Evolutionary conservation across 176 grass and related monocot species (phyloP), one percentile per base, ranked within the genome.

Genomic region (Secale cereale): DNA sequence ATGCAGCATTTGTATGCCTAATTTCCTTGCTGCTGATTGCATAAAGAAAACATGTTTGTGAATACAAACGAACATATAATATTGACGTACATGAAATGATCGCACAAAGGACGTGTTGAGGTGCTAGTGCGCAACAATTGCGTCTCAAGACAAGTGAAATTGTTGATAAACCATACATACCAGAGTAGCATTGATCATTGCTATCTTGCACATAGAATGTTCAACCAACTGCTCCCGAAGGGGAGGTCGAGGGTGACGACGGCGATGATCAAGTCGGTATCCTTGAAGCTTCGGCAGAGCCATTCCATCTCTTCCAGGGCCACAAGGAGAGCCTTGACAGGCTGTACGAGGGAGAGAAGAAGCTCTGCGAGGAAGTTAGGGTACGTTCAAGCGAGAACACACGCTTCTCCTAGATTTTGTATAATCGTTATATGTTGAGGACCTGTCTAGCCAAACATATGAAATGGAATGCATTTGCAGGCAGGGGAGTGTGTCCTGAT

Each of bases 341-440:
- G 82, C 89, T 98, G 25, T 91, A 94, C 86, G 82, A 79, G 36
- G 94, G 92, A 92, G 95, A 94, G 76, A 98, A 98, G 89, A 98
- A 85, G 72, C 73, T 94, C 36, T 94, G 93, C 73, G 87, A 98
- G 33, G 95, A 98, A 77, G 95, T 98, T 75, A 93, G 85, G 87
- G 95, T 97, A 87, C 52, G 59, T 4, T 25, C 11, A 23, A 30
- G 28, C 19, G 19, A 37, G 22, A 1, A 70, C 66, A 39, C 19
- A n/a, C 10, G 4, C 66, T 39, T 39, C 9, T 35, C 31, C 9
- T 20, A n/a, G 1, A 68, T 22, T 62, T 50, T 45, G 19, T 70
- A 8, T 31, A 57, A 62, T 64, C 28, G 9, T 59, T 8, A 67
- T 29, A 68, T 36, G n/a, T 70, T 70, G 14, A 64, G 13, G 16